Percentiles rank a stretch among this genome's conserved stretches.
Evolutionary conservation across 139 green algal species (phyloP).

Genomic region (Picochlorum sp.): DNA sequence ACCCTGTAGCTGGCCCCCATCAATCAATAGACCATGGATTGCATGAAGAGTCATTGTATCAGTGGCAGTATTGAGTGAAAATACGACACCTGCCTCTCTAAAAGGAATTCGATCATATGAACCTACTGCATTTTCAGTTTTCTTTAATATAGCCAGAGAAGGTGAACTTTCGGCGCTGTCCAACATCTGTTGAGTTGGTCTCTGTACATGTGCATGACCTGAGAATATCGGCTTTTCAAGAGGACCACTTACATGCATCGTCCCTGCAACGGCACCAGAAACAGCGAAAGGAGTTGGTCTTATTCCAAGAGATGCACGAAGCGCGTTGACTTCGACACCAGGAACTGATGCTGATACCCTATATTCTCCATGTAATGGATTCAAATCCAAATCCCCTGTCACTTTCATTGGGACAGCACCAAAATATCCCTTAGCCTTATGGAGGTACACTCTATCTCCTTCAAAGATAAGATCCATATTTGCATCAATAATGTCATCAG

Average conservation of each 20-base stretch:
- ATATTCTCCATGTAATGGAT: conserved; percentile 70
- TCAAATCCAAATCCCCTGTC: conserved; percentile 83
- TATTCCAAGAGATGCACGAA: conserved; percentile 73
- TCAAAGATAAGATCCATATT: conserved; percentile 88
- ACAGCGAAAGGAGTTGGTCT: conserved; percentile 61
- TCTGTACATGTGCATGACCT: conserved; percentile 22
- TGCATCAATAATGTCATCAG: conserved; percentile 66
- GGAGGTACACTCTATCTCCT: conserved; percentile 79
- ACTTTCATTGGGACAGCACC: conserved; percentile 56
- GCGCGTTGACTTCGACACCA: conserved; percentile 74
- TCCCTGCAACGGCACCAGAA: conserved; percentile 63
- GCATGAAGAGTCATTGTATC: conserved; percentile 65
- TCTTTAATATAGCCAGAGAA: conserved; percentile 29
- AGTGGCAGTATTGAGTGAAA: conserved; percentile 71
- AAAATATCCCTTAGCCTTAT: conserved; percentile 68
- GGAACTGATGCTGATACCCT: conserved; percentile 52
- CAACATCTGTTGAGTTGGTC: conserved; percentile 13
- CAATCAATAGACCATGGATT: conserved; percentile 44
- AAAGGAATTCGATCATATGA: conserved; percentile 72
- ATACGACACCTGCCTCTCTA: conserved; percentile 45
- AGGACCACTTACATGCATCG: conserved; percentile 76
- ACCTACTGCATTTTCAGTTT: conserved; percentile 42
- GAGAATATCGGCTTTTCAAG: conserved; percentile 86
- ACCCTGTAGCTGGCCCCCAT: conserved; percentile 65
- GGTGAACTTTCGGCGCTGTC: conserved; percentile 12